These are phyloP conservation scores for Sophora flavescens DNA, from an alignment of 306 rosid species.

Conservation along the genomic window DNA sequence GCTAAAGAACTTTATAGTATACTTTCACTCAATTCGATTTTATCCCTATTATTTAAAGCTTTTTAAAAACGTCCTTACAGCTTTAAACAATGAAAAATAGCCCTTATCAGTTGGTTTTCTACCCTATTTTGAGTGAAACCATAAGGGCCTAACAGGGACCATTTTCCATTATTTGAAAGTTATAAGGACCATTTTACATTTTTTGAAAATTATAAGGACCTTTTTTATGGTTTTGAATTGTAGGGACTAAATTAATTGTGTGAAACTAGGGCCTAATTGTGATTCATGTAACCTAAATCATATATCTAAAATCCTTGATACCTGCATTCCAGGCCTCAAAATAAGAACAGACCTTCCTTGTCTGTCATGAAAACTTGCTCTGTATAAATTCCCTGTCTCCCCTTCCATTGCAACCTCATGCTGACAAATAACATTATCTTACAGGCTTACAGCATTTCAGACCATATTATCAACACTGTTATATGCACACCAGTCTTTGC, in stretches of 20 bases:
- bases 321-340: constrained; percentile 66
- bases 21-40: too few species aligned
- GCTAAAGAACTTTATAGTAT: background rate
- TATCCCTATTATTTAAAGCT: too few species aligned
- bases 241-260: background rate
- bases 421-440: constrained; percentile 38
- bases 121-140: background rate
- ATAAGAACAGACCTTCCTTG: constrained; percentile 65
- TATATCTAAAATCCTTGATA: constrained; percentile 29
- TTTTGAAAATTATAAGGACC: background rate
- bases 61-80: too few species aligned
- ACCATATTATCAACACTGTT: constrained; percentile 1
- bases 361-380: constrained; percentile 81
- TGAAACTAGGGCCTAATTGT: background rate
- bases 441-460: constrained; percentile 29
- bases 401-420: constrained; percentile 59
- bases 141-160: background rate
- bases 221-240: background rate
- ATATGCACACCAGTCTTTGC: background rate
- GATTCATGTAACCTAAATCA: background rate
- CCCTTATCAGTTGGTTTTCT: too few species aligned
- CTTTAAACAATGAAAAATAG: too few species aligned
- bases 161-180: too few species aligned
- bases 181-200: background rate
- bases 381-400: constrained; percentile 75